Evolutionary conservation across 225 moss, liverwort and hornwort species (phyloP).

Genomic region (Bryoerythrophyllum caledonicum): DNA sequence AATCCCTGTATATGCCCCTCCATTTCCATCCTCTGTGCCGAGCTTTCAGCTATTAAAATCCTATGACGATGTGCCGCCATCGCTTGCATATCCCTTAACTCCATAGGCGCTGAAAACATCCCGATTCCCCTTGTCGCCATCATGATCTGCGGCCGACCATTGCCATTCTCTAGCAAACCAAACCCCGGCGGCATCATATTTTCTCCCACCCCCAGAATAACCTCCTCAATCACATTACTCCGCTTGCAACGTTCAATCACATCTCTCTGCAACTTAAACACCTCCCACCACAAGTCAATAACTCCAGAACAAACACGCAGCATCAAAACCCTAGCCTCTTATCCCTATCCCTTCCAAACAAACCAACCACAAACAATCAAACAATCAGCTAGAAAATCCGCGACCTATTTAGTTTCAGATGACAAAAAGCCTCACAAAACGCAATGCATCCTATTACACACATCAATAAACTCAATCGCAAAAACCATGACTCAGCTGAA

Average conservation of each 20-base stretch:
- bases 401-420: neutral
- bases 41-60: conserved; percentile 22
- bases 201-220: neutral
- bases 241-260: neutral
- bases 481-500: neutral
- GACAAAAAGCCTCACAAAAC: neutral
- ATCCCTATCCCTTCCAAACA: neutral
- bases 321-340: neutral
- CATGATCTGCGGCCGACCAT: neutral
- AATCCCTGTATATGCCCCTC: neutral
- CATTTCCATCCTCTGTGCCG: conserved; percentile 15
- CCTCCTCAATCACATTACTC: neutral
- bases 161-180: conserved; percentile 6
- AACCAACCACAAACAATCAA: neutral
- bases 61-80: conserved; percentile 33
- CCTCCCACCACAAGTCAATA: neutral
- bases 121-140: conserved; percentile 10
- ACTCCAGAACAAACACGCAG: neutral
- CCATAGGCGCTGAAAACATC: neutral
- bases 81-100: conserved; percentile 28
- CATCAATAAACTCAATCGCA: neutral
- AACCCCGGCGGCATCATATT: conserved; percentile 17
- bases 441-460: neutral
- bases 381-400: neutral
- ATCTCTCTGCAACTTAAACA: neutral